Evolutionary conservation across 2,329 filamentous ascomycete genomes (phyloP), one percentile per base, ranked within the genome.

Genomic region (Tolypocladium inflatum): DNA sequence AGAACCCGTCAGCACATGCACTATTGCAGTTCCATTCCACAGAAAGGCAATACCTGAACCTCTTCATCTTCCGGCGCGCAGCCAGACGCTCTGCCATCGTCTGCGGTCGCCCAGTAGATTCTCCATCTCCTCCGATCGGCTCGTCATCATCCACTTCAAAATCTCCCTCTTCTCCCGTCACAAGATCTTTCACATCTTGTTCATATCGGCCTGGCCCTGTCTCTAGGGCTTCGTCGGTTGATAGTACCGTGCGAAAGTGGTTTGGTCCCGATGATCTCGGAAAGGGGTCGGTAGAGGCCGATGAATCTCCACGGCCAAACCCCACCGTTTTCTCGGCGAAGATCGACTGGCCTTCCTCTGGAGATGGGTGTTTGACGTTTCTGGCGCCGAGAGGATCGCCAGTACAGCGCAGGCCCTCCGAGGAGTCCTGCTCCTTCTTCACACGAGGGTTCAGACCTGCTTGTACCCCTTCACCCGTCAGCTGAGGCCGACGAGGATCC

Each of bases 21-120:
- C 5, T 11, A 35, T 38, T 35, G 19, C 19, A 21, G n/a, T 5
- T 19, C 11, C 2, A 2, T 9, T 30, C 7, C 4, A 39, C 13
- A 8, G 11, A 1, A 37, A 11, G 8, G 11, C 21, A 26, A 19
- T 48, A 90, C 87, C 88, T 83, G 69, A 93, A 93, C 59, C 90
- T 80, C 78, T 93, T 93, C 89, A 86, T 87, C 70, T 87, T 88
- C 62, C 81, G 79, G 56, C 80, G 75, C 64, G 78, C 82, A 58
- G 77, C 83, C 41, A 77, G 78, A 58, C 79, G 77, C 68, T 85
- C 84, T 37, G 82, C 82, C 26, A 77, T 78, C 10, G 78, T 83
- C 65, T 80, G 80, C 39, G 77, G 74, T 51, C 71, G 73, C n/a
- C 67, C 67, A n/a, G 69, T 60, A 19, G 63, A 58, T 7, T 69